Conservation (phyloP, 1,139 yeast species). For the Lodderomyces metapsilosis region DNA sequence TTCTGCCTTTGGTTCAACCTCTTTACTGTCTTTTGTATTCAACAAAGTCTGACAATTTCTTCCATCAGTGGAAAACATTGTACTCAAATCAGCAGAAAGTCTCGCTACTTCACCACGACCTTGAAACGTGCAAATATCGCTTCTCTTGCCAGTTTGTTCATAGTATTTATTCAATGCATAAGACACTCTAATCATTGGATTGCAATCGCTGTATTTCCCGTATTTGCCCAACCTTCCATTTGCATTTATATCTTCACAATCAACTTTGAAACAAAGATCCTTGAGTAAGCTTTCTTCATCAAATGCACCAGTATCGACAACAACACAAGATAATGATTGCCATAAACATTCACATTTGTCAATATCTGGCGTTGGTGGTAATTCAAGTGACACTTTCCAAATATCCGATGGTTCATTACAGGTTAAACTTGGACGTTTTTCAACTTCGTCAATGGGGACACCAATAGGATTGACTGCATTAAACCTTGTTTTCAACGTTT, state of each 20-base stretch:
- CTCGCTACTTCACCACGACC: constrained; percentile 37
- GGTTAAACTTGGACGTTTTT: not conserved
- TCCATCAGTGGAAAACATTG: constrained; percentile 26
- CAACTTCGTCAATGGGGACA: constrained; percentile 8
- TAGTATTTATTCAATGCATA: constrained; percentile 52
- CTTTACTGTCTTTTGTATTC: not conserved
- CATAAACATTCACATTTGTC: constrained; percentile 58
- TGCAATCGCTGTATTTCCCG: constrained; percentile 60
- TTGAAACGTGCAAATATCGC: constrained; percentile 34
- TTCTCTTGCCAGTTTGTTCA: constrained; percentile 25
- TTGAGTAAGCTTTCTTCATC: constrained; percentile 35
- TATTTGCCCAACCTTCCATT: constrained; percentile 52
- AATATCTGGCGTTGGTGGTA: constrained; percentile 57
- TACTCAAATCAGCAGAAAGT: constrained; percentile 21
- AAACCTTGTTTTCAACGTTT: constrained; percentile 31
- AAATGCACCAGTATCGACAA: constrained; percentile 29
- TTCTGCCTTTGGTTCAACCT: constrained; percentile 2
- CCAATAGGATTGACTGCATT: constrained; percentile 24
- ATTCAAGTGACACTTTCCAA: constrained; percentile 43
- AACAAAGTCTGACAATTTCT: constrained; percentile 21
- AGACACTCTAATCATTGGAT: constrained; percentile 49
- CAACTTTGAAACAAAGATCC: constrained; percentile 47
- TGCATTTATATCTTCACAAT: constrained; percentile 50
- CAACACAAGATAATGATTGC: constrained; percentile 48
- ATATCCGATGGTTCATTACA: constrained; percentile 10